A percentile compares a stretch with the other conserved stretches of the same genome.
phyloP scores from a whole-genome alignment of 371 early-diverging fungal genomes.

The Apophysomyces ossiformis region DNA sequence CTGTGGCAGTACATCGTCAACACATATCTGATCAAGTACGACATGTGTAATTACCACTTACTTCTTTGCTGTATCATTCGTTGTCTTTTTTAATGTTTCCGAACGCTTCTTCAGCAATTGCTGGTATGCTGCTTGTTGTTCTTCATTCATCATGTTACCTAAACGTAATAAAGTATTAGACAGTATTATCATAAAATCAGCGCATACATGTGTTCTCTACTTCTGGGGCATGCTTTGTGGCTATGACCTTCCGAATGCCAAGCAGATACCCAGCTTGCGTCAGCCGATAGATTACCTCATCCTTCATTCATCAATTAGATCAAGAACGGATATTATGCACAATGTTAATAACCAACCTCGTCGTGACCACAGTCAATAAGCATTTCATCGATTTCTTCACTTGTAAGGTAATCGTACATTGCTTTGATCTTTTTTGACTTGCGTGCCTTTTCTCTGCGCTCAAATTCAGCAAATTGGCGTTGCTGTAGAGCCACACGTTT shows the following conservation, averaged over 20 bases:
- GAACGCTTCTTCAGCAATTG: constrained; percentile 81
- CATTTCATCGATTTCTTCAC: constrained; percentile 83
- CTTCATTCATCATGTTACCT: constrained; percentile 67
- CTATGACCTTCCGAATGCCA: constrained; percentile 74
- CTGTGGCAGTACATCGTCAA: constrained; percentile 15
- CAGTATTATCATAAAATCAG: neutral
- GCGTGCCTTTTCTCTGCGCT: constrained; percentile 71
- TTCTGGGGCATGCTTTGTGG: constrained; percentile 56
- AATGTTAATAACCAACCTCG: constrained; percentile 50
- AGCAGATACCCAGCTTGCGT: constrained; percentile 73
- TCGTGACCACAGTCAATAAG: constrained; percentile 78
- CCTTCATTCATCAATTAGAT: constrained; percentile 30
- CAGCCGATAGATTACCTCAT: constrained; percentile 76
- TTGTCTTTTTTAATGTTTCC: constrained; percentile 77
- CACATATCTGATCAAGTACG: too few relatives aligned
- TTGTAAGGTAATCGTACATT: constrained; percentile 74
- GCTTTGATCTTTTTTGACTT: constrained; percentile 73
- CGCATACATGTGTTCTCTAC: constrained; percentile 24
- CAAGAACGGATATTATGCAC: too few relatives aligned
- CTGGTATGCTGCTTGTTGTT: constrained; percentile 82
- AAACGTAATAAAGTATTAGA: neutral
- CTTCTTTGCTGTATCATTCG: constrained; percentile 78
- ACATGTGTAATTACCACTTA: constrained; percentile 27
- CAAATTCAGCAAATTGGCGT: constrained; percentile 79
- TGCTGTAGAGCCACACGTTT: constrained; percentile 89